Base-by-base conservation (phyloP, 192 early-diverging fungal genomes). In the Rhizophagus prolifer region DNA sequence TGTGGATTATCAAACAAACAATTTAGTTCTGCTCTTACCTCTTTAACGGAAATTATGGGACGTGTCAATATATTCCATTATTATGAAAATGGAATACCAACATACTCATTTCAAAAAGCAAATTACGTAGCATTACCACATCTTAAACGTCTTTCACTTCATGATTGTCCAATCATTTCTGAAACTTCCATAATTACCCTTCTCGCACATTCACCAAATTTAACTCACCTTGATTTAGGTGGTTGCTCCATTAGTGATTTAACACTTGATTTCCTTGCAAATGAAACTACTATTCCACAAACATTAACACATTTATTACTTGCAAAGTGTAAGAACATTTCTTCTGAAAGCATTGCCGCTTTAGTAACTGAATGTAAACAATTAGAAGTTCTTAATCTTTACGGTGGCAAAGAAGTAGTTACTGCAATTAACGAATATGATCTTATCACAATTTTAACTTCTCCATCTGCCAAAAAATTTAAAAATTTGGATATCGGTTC, bases 151-250 rank as follows among this genome's bases (percentile, higher is more conserved):
- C 72, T 73, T 25, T 73, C 72, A 21, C 7, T 73, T 36, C 72
- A 73, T n/a, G 58, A 73, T 61, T 73, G 72, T 46, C 28, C 58
- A 9, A 44, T 46, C 6, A 36, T 73, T n/a, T 58, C 58, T 7
- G 72, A 73, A 58, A 16, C 3, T 28, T n/a, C 19, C 14, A 38
- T 31, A 28, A 73, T 73, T 60, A 50, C 72, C 8, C 16, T 73
- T 9, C 72, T 73, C 28, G n/a, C 72, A 59, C 72, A 73, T 23
- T 8, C 58, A 14, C 72, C 72, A 58, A 73, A 73, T 60, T 12
- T 73, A 38, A 73, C 72, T 36, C 72, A 73, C n/a, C 30, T 73
- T 21, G 72, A 73, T 61, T 58, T 73, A 1, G 72, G 72, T 36
- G 72, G 72, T 38, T 73, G 72, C 38, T 73, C 72, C 2, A 60